phyloP scores from a whole-genome alignment of 2,329 filamentous ascomycete genomes.

The Sporothrix brunneoviolacea region DNA sequence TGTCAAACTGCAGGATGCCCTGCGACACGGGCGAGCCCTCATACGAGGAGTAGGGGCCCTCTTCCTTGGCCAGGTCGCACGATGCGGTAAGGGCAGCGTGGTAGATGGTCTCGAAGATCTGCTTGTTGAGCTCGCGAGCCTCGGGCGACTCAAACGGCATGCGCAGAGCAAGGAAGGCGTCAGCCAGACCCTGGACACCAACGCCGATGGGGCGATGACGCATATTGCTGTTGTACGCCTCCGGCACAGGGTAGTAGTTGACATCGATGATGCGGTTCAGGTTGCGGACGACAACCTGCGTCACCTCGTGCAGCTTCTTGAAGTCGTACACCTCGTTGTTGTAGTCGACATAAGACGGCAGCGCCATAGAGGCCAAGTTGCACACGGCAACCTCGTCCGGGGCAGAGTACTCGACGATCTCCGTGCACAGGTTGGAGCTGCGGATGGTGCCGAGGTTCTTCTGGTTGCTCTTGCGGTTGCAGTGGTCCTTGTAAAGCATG shows the following conservation, averaged over 20 bases:
- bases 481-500: constrained; percentile 98
- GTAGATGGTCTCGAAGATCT: constrained; percentile 99
- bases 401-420: constrained; percentile 95
- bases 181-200: constrained; percentile 94
- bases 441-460: constrained; percentile 98
- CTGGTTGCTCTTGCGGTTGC: constrained; percentile 99
- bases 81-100: constrained; percentile 90
- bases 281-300: constrained; percentile 86
- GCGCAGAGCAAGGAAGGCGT: constrained; percentile 94
- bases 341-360: constrained; percentile 87
- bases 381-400: constrained; percentile 98
- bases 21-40: constrained; percentile 90
- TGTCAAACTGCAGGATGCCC: constrained; percentile 94
- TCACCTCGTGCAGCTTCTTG: constrained; percentile 91
- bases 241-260: constrained; percentile 95
- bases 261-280: constrained; percentile 97
- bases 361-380: constrained; percentile 89
- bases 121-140: constrained; percentile 87
- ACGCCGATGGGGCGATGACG: constrained; percentile 93
- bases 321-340: constrained; percentile 84
- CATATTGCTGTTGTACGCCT: constrained; percentile 94
- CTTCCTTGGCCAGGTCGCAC: constrained; percentile 72
- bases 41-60: constrained; percentile 84
- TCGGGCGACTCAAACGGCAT: constrained; percentile 96
- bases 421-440: constrained; percentile 97